A percentile compares a stretch with the other conserved stretches of the same genome.
These are phyloP conservation scores for Zymoseptoria crescenta DNA, from an alignment of 2,329 filamentous ascomycete genomes.

Conservation along the genomic window DNA sequence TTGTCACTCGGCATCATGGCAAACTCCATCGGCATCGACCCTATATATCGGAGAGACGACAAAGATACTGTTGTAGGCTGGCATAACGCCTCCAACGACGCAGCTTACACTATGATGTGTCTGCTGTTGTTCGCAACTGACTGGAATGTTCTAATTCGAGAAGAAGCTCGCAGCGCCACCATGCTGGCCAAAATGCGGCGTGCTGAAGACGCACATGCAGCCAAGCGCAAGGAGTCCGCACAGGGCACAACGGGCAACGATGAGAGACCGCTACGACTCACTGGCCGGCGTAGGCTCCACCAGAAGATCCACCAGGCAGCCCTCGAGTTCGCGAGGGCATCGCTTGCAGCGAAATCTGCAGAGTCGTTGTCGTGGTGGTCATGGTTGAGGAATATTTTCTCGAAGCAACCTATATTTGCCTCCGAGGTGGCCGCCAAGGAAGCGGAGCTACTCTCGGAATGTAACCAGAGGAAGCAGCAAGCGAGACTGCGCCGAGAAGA, in stretches of 20 bases:
- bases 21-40: constrained; percentile 55
- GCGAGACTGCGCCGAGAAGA: neutral
- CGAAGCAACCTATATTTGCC: neutral
- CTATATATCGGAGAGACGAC: constrained; percentile 29
- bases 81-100: constrained; percentile 28
- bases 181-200: neutral
- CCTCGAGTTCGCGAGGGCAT: no score
- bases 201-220: neutral
- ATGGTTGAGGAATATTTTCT: neutral
- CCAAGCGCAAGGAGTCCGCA: neutral
- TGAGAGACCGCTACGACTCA: no score
- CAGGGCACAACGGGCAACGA: neutral
- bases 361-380: neutral
- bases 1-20: constrained; percentile 15
- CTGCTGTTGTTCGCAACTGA: constrained; percentile 16
- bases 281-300: no score
- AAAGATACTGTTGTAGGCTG: constrained; percentile 39
- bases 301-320: no score
- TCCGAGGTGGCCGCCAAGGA: neutral
- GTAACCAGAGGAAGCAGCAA: neutral
- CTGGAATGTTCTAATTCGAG: neutral
- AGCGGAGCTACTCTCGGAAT: neutral
- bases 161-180: neutral
- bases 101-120: constrained; percentile 25
- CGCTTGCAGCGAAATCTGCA: neutral